A percentile compares a stretch with the other conserved stretches of the same genome.
phyloP scores from a whole-genome alignment of 2,329 filamentous ascomycete genomes.

The Orbilia ellipsospora region DNA sequence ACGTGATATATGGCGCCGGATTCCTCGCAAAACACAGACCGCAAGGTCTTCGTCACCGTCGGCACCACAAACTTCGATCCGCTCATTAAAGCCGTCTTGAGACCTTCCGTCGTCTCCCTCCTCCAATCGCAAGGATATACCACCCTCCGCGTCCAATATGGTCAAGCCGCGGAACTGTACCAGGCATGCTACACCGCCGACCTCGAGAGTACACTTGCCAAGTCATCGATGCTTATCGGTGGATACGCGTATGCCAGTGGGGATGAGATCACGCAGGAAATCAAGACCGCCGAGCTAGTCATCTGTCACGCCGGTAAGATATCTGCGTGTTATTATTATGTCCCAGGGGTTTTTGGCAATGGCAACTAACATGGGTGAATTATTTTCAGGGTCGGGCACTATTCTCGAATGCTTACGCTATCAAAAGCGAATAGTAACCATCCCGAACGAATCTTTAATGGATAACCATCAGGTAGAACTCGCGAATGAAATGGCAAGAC shows the following conservation, averaged over 20 bases:
- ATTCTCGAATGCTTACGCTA: conserved; percentile 84
- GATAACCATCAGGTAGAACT: conserved; percentile 93
- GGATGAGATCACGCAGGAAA: conserved; percentile 66
- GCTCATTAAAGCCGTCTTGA: conserved; percentile 75
- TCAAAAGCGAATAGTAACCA: conserved; percentile 82
- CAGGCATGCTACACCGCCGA: conserved; percentile 45
- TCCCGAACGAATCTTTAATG: conserved; percentile 83
- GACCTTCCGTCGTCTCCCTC: conserved; percentile 71
- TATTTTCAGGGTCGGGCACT: conserved; percentile 79
- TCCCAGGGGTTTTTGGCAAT: neutral
- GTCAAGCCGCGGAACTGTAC: conserved; percentile 69
- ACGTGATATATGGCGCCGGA: conserved; percentile 12
- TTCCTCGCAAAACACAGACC: conserved; percentile 6
- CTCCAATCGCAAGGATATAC: conserved; percentile 74
- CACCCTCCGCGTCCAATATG: conserved; percentile 82
- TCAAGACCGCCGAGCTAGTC: conserved; percentile 74
- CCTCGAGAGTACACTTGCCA: conserved; percentile 11
- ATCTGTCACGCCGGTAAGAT: conserved; percentile 86
- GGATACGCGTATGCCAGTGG: conserved; percentile 74
- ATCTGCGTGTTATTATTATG: neutral
- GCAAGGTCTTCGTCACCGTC: conserved; percentile 77
- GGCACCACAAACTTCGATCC: conserved; percentile 85
- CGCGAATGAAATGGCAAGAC: conserved; percentile 76
- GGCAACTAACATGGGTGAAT: too few species aligned
- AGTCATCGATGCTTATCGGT: conserved; percentile 63